Conservation (phyloP, 345 rosid species). For the Eutrema yunnanense region DNA sequence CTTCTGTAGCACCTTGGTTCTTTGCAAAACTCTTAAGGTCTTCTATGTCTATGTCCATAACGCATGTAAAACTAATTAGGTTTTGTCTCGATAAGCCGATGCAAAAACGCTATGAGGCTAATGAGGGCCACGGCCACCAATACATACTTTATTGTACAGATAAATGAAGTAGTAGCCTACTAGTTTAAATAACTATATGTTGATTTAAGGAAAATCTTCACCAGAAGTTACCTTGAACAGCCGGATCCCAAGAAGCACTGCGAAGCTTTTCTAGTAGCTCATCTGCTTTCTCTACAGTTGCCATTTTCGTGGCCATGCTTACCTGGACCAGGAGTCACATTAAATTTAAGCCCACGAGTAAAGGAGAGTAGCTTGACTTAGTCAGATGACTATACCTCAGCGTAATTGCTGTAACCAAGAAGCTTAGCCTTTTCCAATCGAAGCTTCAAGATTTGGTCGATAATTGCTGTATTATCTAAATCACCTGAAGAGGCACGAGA, state of each 20-base stretch:
- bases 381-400: slow-evolving; percentile 57
- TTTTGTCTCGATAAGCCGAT: background rate
- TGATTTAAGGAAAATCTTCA: background rate
- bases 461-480: slow-evolving; percentile 70
- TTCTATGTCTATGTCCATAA: slow-evolving; percentile 55
- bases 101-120: background rate
- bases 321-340: slow-evolving; percentile 43
- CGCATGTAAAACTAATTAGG: background rate
- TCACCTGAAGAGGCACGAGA: slow-evolving; percentile 79
- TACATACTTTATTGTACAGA: background rate
- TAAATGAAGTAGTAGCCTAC: background rate
- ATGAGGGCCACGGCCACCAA: background rate
- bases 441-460: slow-evolving; percentile 77
- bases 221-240: slow-evolving; percentile 65
- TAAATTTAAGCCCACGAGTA: slow-evolving; percentile 13
- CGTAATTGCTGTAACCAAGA: slow-evolving; percentile 71
- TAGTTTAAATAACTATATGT: background rate
- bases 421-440: slow-evolving; percentile 84
- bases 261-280: slow-evolving; percentile 87
- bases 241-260: slow-evolving; percentile 86
- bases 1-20: slow-evolving; percentile 73
- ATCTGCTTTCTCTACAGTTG: slow-evolving; percentile 80
- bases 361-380: slow-evolving; percentile 1
- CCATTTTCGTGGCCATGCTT: slow-evolving; percentile 98
- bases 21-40: slow-evolving; percentile 74